phyloP scores from a whole-genome alignment of 2,329 filamentous ascomycete genomes.

The Xylaria sp. region DNA sequence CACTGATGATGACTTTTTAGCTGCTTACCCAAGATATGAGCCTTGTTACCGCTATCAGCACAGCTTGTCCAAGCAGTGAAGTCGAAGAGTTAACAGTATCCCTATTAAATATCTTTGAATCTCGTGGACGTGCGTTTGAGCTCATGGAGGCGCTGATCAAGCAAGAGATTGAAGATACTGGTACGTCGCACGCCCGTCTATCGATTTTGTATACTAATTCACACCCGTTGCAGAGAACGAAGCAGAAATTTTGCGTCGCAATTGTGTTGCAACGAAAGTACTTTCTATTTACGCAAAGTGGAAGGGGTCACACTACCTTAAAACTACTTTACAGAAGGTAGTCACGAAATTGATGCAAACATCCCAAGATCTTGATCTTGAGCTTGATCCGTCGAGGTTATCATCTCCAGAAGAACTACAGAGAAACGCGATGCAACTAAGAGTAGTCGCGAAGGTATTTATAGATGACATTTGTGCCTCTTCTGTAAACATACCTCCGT shows the following conservation, averaged over 20 bases:
- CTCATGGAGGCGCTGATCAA: slow-evolving; percentile 74
- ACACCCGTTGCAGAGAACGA: slow-evolving; percentile 64
- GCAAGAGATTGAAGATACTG: slow-evolving; percentile 74
- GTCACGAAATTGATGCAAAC: slow-evolving; percentile 73
- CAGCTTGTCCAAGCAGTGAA: slow-evolving; percentile 73
- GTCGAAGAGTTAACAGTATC: slow-evolving; percentile 76
- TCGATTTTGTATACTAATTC: slow-evolving; percentile 17
- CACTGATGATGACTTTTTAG: slow-evolving; percentile 48
- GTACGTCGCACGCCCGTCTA: slow-evolving; percentile 50
- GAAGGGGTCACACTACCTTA: slow-evolving; percentile 73
- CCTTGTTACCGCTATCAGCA: slow-evolving; percentile 70
- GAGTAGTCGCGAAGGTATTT: slow-evolving; percentile 75
- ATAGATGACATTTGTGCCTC: slow-evolving; percentile 76
- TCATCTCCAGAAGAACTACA: slow-evolving; percentile 69
- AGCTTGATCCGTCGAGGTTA: slow-evolving; percentile 72
- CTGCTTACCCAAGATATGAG: slow-evolving; percentile 71
- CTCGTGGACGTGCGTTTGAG: slow-evolving; percentile 69
- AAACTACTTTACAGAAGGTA: slow-evolving; percentile 72
- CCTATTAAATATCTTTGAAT: slow-evolving; percentile 75
- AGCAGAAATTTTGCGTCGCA: slow-evolving; percentile 72
- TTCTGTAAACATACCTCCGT: slow-evolving; percentile 67
- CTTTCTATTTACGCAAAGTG: slow-evolving; percentile 76
- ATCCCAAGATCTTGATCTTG: slow-evolving; percentile 73
- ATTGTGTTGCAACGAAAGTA: slow-evolving; percentile 78
- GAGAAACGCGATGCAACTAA: slow-evolving; percentile 72